Evolutionary conservation across 2,329 filamentous ascomycete species (phyloP).

Genomic region (Colletotrichum destructivum): DNA sequence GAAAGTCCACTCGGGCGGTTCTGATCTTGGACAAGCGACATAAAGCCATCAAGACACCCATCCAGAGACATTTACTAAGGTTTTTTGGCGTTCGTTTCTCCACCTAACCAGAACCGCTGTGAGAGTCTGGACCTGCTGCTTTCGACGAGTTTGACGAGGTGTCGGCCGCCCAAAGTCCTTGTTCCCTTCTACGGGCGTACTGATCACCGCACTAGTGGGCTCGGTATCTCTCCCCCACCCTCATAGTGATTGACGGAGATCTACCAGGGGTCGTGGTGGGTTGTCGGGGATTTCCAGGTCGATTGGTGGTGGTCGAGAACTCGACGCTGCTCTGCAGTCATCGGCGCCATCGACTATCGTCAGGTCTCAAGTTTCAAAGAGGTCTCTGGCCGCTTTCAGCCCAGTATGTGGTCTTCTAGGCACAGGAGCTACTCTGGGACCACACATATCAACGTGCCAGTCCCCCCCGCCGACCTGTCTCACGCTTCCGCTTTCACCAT

Average conservation of each 20-base stretch:
- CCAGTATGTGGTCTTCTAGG: slow-evolving; percentile 2
- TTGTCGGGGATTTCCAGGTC: slow-evolving; percentile 5
- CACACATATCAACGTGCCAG: slow-evolving; percentile 33
- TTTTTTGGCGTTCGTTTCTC: slow-evolving; percentile 29
- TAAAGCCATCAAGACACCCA: slow-evolving; percentile 38
- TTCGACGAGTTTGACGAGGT: slow-evolving; percentile 30
- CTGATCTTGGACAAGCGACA: slow-evolving; percentile 33
- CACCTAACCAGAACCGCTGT: slow-evolving; percentile 17
- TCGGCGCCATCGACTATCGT: slow-evolving; percentile 25
- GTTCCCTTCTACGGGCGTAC: slow-evolving; percentile 32
- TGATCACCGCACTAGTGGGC: slow-evolving; percentile 11
- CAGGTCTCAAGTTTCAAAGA: neutral
- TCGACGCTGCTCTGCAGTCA: slow-evolving; percentile 23
- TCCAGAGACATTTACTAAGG: slow-evolving; percentile 31
- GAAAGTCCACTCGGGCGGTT: slow-evolving; percentile 18
- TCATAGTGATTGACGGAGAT: slow-evolving; percentile 25
- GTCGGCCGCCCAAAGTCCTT: slow-evolving; percentile 18
- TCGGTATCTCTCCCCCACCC: slow-evolving; percentile 8
- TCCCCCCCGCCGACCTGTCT: slow-evolving; percentile 16
- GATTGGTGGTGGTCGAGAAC: slow-evolving; percentile 19
- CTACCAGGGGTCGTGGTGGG: slow-evolving; percentile 2
- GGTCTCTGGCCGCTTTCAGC: slow-evolving; percentile 34
- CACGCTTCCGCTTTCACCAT: slow-evolving; percentile 15
- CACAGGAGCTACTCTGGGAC: neutral
- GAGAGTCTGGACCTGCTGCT: slow-evolving; percentile 17